Base-by-base conservation (phyloP, 2,329 filamentous ascomycete species). In the Paecilomyces formosus region DNA sequence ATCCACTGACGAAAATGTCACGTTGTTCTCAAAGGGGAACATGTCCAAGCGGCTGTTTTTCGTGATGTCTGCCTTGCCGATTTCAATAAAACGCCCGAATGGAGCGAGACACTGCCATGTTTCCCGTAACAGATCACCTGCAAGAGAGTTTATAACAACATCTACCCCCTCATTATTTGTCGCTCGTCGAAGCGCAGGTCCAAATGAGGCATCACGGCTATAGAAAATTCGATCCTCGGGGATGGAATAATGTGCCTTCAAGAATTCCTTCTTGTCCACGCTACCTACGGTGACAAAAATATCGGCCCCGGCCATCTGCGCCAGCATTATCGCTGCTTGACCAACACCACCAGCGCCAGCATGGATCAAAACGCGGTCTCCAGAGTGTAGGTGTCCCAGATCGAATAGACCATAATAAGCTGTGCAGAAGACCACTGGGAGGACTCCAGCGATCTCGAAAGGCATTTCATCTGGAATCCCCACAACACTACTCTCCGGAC, bases 31-130 rank as follows among this genome's bases (percentile, higher is more conserved):
- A 22, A 52, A 52, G 13, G 13, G 22, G 7, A 18, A 13, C 50
- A 52, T 52, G 18, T 52, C 50, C 8, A 52, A 11, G 13, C 54
- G 31, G 24, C 15, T 24, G n/a, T 26, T 26, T 9, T n/a, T 18
- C n/a, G 18, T 15, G 12, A 79, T 65, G 54, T 80, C 76, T 3
- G 72, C 64, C 61, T 76, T 77, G 7, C 76, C 77, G 24, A 81
- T 74, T 55, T 81, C 78, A 0, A 81, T 61, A 68, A 81, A 74
- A 3, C 63, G 71, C 0, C 77, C 79, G 39, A 75, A 78, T 6
- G 65, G 61, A 57, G 53, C 53, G 4, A 62, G 33, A 24, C 53
- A 57, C 1, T 35, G 18, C 60, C 55, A 63, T 13, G 58, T 58
- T 15, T 59, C 62, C 13, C 45, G 31, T n/a, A 64, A 53, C 6